A percentile compares a stretch with the other conserved stretches of the same genome.
phyloP scores from a whole-genome alignment of 208 protist genomes.

The Acanthamoeba divionensis region DNA sequence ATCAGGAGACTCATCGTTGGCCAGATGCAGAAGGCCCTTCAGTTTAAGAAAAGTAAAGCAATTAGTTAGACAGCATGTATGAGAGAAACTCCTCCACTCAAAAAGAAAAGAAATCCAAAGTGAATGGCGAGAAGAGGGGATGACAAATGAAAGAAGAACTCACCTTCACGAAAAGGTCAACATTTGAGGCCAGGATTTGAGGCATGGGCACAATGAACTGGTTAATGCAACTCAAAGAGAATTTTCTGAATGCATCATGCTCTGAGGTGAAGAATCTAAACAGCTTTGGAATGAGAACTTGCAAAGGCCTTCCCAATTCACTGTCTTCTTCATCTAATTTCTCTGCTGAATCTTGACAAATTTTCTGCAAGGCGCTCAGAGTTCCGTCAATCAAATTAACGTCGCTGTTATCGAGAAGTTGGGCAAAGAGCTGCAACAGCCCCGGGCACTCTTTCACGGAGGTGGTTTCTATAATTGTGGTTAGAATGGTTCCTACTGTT shows the following conservation, averaged over 20 bases:
- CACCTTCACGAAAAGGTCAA: slow-evolving; percentile 62
- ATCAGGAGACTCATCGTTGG: slow-evolving; percentile 48
- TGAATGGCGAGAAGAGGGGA: neutral
- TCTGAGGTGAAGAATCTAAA: slow-evolving; percentile 58
- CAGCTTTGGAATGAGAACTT: slow-evolving; percentile 72
- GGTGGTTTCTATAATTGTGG: slow-evolving; percentile 28
- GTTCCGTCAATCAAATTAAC: slow-evolving; percentile 33
- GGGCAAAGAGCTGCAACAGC: slow-evolving; percentile 10
- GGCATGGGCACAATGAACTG: slow-evolving; percentile 65
- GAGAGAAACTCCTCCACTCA: neutral
- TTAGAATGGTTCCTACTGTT: slow-evolving; percentile 54
- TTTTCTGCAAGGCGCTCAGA: slow-evolving; percentile 27
- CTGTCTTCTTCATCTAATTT: neutral
- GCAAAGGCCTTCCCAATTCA: neutral
- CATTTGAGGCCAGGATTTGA: slow-evolving; percentile 53
- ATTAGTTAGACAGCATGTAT: neutral
- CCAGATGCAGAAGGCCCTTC: slow-evolving; percentile 64
- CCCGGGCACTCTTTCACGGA: slow-evolving; percentile 26
- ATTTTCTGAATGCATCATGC: slow-evolving; percentile 18
- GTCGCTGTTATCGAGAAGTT: neutral
- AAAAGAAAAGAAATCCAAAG: neutral
- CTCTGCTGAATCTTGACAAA: slow-evolving; percentile 3
- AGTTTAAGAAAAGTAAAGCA: neutral
- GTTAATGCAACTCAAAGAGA: slow-evolving; percentile 59
- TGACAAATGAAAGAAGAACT: neutral